phyloP scores from a whole-genome alignment of 768 basidiomycete genomes.

The Leccinum sublutescens region DNA sequence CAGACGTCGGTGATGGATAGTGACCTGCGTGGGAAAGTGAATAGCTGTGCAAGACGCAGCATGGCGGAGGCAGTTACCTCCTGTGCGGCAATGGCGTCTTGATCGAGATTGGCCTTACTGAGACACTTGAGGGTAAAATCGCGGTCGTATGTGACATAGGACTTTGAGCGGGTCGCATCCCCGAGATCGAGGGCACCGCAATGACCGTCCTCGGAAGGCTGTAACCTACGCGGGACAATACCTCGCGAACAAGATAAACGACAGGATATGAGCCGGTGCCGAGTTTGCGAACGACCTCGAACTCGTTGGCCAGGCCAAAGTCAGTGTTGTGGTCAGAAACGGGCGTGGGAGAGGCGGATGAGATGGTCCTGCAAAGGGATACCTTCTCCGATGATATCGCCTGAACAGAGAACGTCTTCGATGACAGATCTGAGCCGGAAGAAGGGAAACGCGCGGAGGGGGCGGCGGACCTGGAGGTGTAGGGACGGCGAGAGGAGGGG shows the following conservation, averaged over 20 bases:
- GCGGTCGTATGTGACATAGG: constrained; percentile 58
- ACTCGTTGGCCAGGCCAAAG: constrained; percentile 58
- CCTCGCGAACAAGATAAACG: constrained; percentile 87
- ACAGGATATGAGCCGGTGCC: constrained; percentile 92
- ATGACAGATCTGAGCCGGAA: constrained; percentile 30
- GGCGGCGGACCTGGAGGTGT: constrained; percentile 36
- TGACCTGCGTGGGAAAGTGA: constrained; percentile 53
- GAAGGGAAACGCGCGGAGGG: constrained; percentile 18
- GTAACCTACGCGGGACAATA: constrained; percentile 38
- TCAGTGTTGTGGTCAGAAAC: constrained; percentile 35
- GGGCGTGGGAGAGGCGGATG: constrained; percentile 51
- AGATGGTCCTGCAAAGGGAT: constrained; percentile 62
- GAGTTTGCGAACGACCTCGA: constrained; percentile 82
- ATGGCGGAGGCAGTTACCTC: constrained; percentile 54
- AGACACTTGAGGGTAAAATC: constrained; percentile 96
- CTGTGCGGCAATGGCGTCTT: constrained; percentile 84
- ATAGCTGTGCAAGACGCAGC: constrained; percentile 4
- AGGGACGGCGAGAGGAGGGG: constrained; percentile 36
- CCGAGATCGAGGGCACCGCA: constrained; percentile 57
- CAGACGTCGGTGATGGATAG: constrained; percentile 87
- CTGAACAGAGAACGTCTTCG: constrained; percentile 61
- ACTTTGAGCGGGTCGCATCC: constrained; percentile 34
- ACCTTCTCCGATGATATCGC: constrained; percentile 73
- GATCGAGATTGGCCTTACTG: constrained; percentile 89
- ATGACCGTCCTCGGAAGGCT: constrained; percentile 53